Evolutionary conservation across 73 alveolate genomes (phyloP).

Genomic region (Diophrys sp.): DNA sequence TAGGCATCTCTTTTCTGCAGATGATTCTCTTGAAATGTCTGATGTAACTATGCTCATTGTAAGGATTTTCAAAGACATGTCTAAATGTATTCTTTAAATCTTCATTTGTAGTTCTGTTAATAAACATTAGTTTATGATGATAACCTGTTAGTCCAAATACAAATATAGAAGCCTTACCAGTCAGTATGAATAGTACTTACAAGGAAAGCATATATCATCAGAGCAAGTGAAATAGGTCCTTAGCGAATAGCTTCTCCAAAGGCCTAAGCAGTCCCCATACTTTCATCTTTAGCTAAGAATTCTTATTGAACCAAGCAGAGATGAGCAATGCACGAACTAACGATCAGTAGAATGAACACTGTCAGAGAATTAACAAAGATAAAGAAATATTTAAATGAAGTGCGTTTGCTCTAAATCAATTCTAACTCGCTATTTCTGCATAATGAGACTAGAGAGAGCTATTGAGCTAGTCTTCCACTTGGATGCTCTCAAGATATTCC

Average conservation of each 20-base stretch:
- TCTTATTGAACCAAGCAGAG: background rate
- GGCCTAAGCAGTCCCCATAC: background rate
- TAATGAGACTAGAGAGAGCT: no score
- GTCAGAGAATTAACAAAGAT: slow-evolving; percentile 10
- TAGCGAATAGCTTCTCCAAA: slow-evolving; percentile 4
- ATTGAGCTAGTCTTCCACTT: no score
- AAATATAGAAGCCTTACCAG: slow-evolving; percentile 28
- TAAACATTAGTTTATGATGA: slow-evolving; percentile 45
- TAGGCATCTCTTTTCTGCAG: background rate
- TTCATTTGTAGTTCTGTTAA: slow-evolving; percentile 54
- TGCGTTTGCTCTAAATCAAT: no score
- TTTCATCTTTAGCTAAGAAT: background rate
- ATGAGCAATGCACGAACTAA: background rate
- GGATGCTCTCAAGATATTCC: no score
- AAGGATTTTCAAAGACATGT: slow-evolving; percentile 21
- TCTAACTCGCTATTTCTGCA: no score
- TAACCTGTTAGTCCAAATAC: slow-evolving; percentile 33
- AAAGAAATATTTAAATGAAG: no score
- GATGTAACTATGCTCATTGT: background rate
- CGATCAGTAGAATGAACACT: background rate
- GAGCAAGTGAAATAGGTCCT: slow-evolving; percentile 1
- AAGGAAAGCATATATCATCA: background rate
- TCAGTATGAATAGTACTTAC: background rate
- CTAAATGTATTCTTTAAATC: slow-evolving; percentile 35
- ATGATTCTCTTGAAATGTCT: background rate